Base-by-base conservation (phyloP, 2,329 filamentous ascomycete genomes). In the Mollisia scopiformis region DNA sequence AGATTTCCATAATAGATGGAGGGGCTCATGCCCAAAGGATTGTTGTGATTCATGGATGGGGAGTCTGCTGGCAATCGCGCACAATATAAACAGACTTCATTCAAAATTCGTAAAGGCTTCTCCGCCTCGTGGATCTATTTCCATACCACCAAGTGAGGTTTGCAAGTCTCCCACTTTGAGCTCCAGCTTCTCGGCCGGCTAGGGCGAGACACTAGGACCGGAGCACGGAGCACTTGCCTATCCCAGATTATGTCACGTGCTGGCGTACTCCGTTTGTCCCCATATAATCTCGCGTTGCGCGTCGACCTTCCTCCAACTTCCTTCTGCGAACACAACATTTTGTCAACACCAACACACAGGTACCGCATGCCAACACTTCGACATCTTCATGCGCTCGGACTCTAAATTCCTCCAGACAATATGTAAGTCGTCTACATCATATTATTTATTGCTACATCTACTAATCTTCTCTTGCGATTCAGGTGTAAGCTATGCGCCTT, bases 21-120 rank as follows among this genome's bases (percentile, higher is more conserved):
- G n/a, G 68, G 53, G 56, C 69, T 65, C 67, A 72, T 66, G 41
- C 30, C 59, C 58, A 70, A 31, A 52, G 62, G 62, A 52, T 65
- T 63, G 54, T 67, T 65, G 54, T 64, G 61, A 46, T 66, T 63
- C 58, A 65, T 59, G 37, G 61, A 58, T 52, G 61, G 62, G 37
- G 55, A 58, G 25, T 61, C 62, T 52, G 69, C 64, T 46, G 64
- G 64, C 66, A 71, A 67, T 64, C 56, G 55, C 58, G 55, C 31
- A 11, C 25, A 61, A 55, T 55, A 50, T 41, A 52, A 19, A 30
- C 55, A 58, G 50, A 47, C 55, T 46, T 27, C 57, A 64, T 57
- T 61, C 58, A 59, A 58, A 43, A 28, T 53, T 49, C 21, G 41
- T 54, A 31, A 61, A 64, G 64, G 60, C 62, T 57, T 49, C 50